These are phyloP conservation scores for Ramaria rubella DNA, from an alignment of 768 basidiomycete genomes.

Conservation along the genomic window DNA sequence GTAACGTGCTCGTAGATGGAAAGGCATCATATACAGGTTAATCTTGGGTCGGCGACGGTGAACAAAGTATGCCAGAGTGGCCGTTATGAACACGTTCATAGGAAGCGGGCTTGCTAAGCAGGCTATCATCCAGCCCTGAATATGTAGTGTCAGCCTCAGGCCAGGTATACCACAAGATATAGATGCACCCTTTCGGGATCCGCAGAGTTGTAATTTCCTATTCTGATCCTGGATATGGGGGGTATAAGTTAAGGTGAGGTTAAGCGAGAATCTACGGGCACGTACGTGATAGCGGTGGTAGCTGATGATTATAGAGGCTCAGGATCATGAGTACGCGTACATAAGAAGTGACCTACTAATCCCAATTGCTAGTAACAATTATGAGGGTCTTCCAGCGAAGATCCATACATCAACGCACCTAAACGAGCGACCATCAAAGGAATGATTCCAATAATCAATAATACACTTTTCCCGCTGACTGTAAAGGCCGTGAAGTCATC, in stretches of 20 bases:
- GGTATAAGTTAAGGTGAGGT: background rate
- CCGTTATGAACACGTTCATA: background rate
- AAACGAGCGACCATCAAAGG: constrained; percentile 7
- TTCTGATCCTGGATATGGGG: background rate
- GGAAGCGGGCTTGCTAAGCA: constrained; percentile 2
- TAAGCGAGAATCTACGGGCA: background rate
- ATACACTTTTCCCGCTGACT: background rate
- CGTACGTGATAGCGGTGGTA: background rate
- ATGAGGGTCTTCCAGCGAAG: background rate
- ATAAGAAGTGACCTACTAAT: background rate
- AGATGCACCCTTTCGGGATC: background rate
- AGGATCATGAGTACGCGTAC: background rate
- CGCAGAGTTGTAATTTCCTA: background rate
- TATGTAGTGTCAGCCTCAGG: background rate
- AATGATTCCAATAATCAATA: background rate
- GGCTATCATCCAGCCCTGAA: background rate
- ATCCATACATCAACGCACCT: background rate
- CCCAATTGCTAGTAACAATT: background rate
- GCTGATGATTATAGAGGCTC: background rate
- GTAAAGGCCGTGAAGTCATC: background rate
- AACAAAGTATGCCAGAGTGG: background rate
- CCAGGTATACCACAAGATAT: background rate
- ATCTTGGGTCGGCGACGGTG: background rate
- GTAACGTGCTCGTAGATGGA: background rate
- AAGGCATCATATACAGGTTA: background rate